Conservation (phyloP, 2,329 filamentous ascomycete species). For the Diaporthe ilicicola region DNA sequence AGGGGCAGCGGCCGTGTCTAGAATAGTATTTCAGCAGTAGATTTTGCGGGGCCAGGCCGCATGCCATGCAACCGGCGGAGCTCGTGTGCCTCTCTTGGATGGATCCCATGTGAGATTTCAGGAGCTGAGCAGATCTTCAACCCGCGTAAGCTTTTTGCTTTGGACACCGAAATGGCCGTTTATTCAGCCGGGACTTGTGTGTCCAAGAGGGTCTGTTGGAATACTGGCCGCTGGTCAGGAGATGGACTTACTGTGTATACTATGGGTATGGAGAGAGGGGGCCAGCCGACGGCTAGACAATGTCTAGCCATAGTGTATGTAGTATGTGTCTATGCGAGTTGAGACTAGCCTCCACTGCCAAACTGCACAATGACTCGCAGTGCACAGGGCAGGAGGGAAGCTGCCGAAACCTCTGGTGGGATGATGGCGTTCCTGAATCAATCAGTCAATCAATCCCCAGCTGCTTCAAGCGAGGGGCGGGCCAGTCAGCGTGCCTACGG, state of each 20-base stretch:
- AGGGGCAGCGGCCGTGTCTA: neutral
- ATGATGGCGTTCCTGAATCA: slow-evolving; percentile 3
- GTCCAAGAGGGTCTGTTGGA: neutral
- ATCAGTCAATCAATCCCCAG: neutral
- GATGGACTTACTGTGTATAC: neutral
- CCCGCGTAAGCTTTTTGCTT: neutral
- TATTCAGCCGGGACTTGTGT: neutral
- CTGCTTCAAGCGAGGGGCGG: slow-evolving; percentile 6
- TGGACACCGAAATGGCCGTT: neutral
- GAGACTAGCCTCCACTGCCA: slow-evolving; percentile 7
- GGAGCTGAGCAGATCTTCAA: slow-evolving; percentile 12
- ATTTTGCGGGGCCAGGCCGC: slow-evolving; percentile 15
- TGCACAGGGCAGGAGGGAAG: neutral
- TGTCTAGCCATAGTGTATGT: neutral
- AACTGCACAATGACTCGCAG: slow-evolving; percentile 23
- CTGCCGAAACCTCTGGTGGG: neutral
- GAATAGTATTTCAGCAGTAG: neutral
- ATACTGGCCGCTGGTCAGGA: neutral
- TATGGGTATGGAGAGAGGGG: no score
- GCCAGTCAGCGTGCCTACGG: neutral
- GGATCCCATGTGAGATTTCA: slow-evolving; percentile 23
- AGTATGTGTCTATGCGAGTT: neutral
- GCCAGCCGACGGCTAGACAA: neutral
- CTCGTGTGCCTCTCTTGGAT: slow-evolving; percentile 13
- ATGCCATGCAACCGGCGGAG: slow-evolving; percentile 9